These are phyloP conservation scores for Suillus occidentalis DNA, from an alignment of 768 basidiomycete species.

Conservation along the genomic window DNA sequence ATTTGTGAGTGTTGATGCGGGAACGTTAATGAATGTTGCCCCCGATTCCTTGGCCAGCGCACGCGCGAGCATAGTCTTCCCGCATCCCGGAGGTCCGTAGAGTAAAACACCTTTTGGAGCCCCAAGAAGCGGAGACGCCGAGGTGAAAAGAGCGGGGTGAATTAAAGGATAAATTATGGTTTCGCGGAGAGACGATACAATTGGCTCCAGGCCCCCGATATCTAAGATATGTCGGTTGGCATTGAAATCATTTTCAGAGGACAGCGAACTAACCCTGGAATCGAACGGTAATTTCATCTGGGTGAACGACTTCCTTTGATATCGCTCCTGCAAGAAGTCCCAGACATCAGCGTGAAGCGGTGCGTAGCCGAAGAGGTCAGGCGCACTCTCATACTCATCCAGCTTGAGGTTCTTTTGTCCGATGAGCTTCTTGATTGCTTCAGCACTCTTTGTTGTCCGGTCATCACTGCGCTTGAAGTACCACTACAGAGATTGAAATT, in stretches of 20 bases:
- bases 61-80: conserved; percentile 99
- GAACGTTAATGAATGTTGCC: conserved; percentile 93
- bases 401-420: conserved; percentile 75
- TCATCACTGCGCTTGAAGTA: conserved; percentile 1
- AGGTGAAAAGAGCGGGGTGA: conserved; percentile 84
- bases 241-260: not conserved
- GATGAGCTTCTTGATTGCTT: conserved; percentile 4
- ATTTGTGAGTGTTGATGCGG: conserved; percentile 70
- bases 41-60: conserved; percentile 96
- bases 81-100: conserved; percentile 96
- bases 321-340: conserved; percentile 60
- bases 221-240: conserved; percentile 41
- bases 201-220: conserved; percentile 91
- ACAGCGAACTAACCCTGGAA: conserved; percentile 53
- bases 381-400: conserved; percentile 88
- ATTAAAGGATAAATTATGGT: conserved; percentile 94
- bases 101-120: conserved; percentile 96
- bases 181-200: conserved; percentile 88
- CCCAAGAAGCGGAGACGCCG: conserved; percentile 77
- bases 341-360: not conserved
- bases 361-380: not conserved
- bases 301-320: conserved; percentile 82
- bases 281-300: conserved; percentile 78
- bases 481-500: not conserved
- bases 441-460: not conserved